Evolutionary conservation across 148 eudicot species (phyloP).

Genomic region (Fallopia convolvulus): DNA sequence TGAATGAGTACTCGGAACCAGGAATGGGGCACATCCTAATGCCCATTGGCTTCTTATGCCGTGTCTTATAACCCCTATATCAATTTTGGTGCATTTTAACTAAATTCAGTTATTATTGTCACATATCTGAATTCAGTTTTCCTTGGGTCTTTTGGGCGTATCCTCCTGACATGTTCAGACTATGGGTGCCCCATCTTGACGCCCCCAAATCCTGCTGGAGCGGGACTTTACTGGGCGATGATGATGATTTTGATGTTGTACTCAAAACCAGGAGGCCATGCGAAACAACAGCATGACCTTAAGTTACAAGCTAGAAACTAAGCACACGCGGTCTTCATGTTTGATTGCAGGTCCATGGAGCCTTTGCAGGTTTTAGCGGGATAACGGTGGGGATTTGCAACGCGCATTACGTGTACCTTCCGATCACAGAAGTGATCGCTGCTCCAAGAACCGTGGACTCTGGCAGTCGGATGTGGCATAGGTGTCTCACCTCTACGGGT

Average conservation of each 20-base stretch:
- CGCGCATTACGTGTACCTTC: slow-evolving; percentile 38
- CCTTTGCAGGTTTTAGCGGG: slow-evolving; percentile 49
- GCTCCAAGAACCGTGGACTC: slow-evolving; percentile 35
- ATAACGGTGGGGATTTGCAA: slow-evolving; percentile 49
- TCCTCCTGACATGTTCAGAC: too few relatives aligned
- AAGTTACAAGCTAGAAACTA: neutral
- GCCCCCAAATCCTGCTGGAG: too few relatives aligned
- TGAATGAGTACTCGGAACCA: neutral
- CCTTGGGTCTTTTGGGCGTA: too few relatives aligned
- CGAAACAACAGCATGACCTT: neutral
- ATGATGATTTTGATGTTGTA: neutral
- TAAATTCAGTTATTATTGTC: too few relatives aligned
- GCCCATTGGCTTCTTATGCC: too few relatives aligned
- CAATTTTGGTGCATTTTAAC: too few relatives aligned
- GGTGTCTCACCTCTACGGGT: slow-evolving; percentile 49
- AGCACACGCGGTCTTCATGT: neutral
- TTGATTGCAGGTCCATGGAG: slow-evolving; percentile 37
- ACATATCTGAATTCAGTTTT: too few relatives aligned
- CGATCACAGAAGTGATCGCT: slow-evolving; percentile 40
- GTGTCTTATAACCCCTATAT: too few relatives aligned
- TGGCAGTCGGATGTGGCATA: slow-evolving; percentile 48
- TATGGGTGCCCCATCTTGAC: too few relatives aligned
- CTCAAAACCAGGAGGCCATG: neutral
- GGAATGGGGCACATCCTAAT: neutral
- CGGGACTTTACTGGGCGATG: too few relatives aligned